phyloP scores from a whole-genome alignment of 2,329 filamentous ascomycete genomes.

The Huntiella bhutanensis region DNA sequence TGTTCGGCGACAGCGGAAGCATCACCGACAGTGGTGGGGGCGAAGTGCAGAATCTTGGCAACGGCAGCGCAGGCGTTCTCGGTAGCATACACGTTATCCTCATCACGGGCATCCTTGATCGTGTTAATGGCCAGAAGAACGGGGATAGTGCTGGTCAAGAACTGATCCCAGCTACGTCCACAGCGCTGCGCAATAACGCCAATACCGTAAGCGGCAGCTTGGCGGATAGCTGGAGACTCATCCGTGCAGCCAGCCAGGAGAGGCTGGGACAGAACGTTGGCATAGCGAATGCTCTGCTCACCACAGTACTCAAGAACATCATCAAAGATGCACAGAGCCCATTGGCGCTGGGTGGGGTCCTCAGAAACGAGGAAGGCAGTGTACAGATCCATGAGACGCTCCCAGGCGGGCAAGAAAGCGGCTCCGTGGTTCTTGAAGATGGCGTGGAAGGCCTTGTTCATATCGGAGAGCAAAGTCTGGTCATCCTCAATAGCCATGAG shows the following conservation, averaged over 20 bases:
- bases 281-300: slow-evolving; percentile 69
- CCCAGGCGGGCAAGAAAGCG: slow-evolving; percentile 73
- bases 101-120: slow-evolving; percentile 61
- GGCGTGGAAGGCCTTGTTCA: slow-evolving; percentile 99
- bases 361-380: slow-evolving; percentile 61
- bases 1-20: slow-evolving; percentile 57
- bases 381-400: slow-evolving; percentile 69
- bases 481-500: slow-evolving; percentile 92
- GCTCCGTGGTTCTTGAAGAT: slow-evolving; percentile 93
- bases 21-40: slow-evolving; percentile 56
- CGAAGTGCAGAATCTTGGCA: slow-evolving; percentile 91
- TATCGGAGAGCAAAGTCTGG: slow-evolving; percentile 87
- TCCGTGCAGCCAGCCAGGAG: slow-evolving; percentile 76
- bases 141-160: slow-evolving; percentile 61
- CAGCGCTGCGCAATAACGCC: slow-evolving; percentile 90
- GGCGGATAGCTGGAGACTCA: slow-evolving; percentile 71
- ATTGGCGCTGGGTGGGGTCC: slow-evolving; percentile 86
- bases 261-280: slow-evolving; percentile 69
- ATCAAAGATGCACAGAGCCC: slow-evolving; percentile 98
- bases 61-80: slow-evolving; percentile 95
- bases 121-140: slow-evolving; percentile 71
- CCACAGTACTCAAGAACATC: slow-evolving; percentile 97
- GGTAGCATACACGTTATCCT: slow-evolving; percentile 91
- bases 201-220: slow-evolving; percentile 89
- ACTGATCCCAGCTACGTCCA: slow-evolving; percentile 70